phyloP scores from a whole-genome alignment of 345 rosid species.

The Microcos paniculata region DNA sequence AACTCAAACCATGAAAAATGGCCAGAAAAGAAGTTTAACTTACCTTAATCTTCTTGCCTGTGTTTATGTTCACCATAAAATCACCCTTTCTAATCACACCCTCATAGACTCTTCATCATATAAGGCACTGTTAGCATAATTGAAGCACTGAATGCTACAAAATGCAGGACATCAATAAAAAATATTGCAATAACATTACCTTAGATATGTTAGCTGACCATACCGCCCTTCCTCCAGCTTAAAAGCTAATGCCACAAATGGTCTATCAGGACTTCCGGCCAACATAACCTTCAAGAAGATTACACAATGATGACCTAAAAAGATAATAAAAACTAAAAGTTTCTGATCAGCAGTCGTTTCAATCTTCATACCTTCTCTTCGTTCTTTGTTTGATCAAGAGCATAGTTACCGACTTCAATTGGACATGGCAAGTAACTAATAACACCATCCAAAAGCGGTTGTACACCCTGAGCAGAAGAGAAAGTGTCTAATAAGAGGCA shows the following conservation, averaged over 20 bases:
- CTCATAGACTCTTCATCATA: slow-evolving; percentile 73
- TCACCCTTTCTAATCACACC: slow-evolving; percentile 96
- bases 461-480: slow-evolving; percentile 69
- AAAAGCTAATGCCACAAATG: slow-evolving; percentile 96
- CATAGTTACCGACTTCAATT: slow-evolving; percentile 81
- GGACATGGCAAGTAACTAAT: slow-evolving; percentile 88
- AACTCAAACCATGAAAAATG: not conserved
- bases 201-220: slow-evolving; percentile 88
- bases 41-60: slow-evolving; percentile 95
- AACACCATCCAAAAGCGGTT: slow-evolving; percentile 90
- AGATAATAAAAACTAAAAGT: not conserved
- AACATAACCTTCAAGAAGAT: slow-evolving; percentile 55
- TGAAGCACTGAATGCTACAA: not conserved
- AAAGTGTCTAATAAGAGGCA: not conserved
- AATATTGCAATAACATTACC: slow-evolving; percentile 38
- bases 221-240: slow-evolving; percentile 98
- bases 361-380: slow-evolving; percentile 77
- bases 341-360: slow-evolving; percentile 6
- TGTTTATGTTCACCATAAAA: slow-evolving; percentile 79
- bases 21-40: slow-evolving; percentile 14
- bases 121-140: slow-evolving; percentile 26
- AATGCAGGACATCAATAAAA: not conserved
- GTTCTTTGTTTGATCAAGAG: slow-evolving; percentile 83
- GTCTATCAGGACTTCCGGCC: slow-evolving; percentile 90
- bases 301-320: not conserved